Evolutionary conservation across 345 rosid genomes (phyloP).

Genomic region (Salix arbutifolia): DNA sequence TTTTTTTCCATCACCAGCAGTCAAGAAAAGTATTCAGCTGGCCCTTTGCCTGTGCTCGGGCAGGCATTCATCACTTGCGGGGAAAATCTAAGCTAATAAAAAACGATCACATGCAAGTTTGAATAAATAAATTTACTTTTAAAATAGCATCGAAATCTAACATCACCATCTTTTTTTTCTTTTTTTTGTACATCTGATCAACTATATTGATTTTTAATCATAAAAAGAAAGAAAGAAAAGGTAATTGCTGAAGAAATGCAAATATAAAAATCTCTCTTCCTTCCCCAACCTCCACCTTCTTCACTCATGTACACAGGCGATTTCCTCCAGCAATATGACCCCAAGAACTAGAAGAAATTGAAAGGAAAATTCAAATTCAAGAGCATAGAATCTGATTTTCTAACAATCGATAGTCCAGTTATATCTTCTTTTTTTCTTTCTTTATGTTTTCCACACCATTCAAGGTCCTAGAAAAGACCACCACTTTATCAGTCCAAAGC

Average conservation of each 20-base stretch:
- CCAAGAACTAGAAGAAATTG: neutral
- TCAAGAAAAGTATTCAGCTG: neutral
- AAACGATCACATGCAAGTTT: neutral
- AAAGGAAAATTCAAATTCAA: neutral
- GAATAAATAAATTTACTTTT: neutral
- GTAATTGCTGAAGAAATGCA: neutral
- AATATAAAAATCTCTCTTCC: neutral
- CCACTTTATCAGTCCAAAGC: constrained; percentile 41
- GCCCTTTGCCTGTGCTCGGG: neutral
- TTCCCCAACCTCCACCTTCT: neutral
- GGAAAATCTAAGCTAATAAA: neutral
- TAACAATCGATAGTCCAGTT: neutral
- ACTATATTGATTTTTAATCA: neutral
- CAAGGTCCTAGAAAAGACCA: neutral
- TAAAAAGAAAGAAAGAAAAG: neutral
- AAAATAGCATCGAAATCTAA: constrained; percentile 1
- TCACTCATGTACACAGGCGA: neutral
- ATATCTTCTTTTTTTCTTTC: neutral
- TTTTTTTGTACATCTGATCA: neutral
- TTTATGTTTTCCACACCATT: neutral
- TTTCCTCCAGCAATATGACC: neutral
- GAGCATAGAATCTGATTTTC: neutral
- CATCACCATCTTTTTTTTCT: neutral
- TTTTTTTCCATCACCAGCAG: neutral
- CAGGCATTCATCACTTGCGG: neutral